Evolutionary conservation across 2,329 filamentous ascomycete species (phyloP).

Genomic region (Elsinoe australis): DNA sequence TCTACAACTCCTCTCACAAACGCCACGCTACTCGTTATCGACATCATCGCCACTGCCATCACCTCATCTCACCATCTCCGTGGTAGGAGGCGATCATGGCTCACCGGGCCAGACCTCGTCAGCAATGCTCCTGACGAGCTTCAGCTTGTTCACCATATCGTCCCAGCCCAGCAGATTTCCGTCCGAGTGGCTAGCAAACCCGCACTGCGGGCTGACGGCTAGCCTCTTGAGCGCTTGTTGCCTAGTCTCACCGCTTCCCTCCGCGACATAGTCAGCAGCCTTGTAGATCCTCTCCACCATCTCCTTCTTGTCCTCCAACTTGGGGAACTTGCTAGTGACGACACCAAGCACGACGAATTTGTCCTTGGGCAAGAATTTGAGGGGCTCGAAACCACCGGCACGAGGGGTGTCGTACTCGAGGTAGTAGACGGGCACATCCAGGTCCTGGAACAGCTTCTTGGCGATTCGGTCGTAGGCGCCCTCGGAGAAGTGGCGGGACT

Average conservation of each 20-base stretch:
- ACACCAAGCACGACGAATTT: conserved; percentile 44
- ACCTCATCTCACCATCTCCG: neutral
- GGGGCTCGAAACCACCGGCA: conserved; percentile 42
- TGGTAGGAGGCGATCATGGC: conserved; percentile 29
- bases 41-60: neutral
- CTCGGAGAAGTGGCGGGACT: conserved; percentile 41
- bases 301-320: conserved; percentile 40
- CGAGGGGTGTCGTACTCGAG: conserved; percentile 41
- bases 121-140: conserved; percentile 62
- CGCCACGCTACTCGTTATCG: conserved; percentile 1
- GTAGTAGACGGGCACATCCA: conserved; percentile 32
- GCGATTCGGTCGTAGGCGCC: conserved; percentile 43
- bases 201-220: conserved; percentile 57
- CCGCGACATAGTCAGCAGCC: conserved; percentile 59
- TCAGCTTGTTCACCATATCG: conserved; percentile 66
- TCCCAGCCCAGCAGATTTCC: conserved; percentile 60
- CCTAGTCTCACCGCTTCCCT: conserved; percentile 51
- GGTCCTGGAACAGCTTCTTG: conserved; percentile 29
- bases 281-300: conserved; percentile 41
- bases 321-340: conserved; percentile 41
- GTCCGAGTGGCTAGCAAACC: conserved; percentile 59
- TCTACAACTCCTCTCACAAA: neutral
- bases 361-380: conserved; percentile 38
- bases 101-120: conserved; percentile 62
- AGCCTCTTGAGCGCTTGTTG: conserved; percentile 63